Base-by-base conservation (phyloP, 2,329 filamentous ascomycete genomes). In the Neoscytalidium dimidiatum region DNA sequence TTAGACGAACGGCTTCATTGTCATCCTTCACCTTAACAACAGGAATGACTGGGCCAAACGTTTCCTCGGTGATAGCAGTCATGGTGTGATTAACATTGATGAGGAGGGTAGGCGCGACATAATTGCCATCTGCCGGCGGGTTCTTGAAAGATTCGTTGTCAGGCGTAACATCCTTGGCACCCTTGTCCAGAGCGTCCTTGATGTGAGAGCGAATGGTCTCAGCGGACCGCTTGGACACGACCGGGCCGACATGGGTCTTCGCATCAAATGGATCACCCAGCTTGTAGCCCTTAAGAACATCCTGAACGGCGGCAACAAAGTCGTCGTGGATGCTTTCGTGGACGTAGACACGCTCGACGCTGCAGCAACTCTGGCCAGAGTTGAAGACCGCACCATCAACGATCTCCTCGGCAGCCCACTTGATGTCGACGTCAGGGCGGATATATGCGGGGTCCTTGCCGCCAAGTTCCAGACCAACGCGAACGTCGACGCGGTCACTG, bases 351-450 rank as follows among this genome's bases (percentile, higher is more conserved):
- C 94, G 86, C 81, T 98, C 94, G 62, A 98, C 84, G 26, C 92
- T 91, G 79, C 94, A 98, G 83, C 94, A 98, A 76, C 92, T 96
- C 82, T 98, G 94, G n/a, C 94, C 94, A 60, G 94, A 97, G 81
- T 98, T 98, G 84, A 98, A 98, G 65, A 98, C 84, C n/a, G 93
- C 90, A 21, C 94, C 94, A 71, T 98, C 94, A 14, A 98, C 92
- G 72, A 98, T 95, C 79, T 97, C 93, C 70, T 91, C 93, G 0
- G 94, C 94, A 0, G 90, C 94, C 94, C 94, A 97, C 53, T 88
- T 87, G 53, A 96, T 79, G 75, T 98, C 93, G 1, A 97, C 92
- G 72, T 98, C 94, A 6, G 82, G 83, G 66, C 94, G 85, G 63
- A 98, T 85, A 73, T 97, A 98, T 26, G 94, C 94, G 4, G 94